Percentiles rank a stretch among this genome's conserved stretches.
phyloP scores from a whole-genome alignment of 2,329 filamentous ascomycete genomes.

The Madurella mycetomatis region DNA sequence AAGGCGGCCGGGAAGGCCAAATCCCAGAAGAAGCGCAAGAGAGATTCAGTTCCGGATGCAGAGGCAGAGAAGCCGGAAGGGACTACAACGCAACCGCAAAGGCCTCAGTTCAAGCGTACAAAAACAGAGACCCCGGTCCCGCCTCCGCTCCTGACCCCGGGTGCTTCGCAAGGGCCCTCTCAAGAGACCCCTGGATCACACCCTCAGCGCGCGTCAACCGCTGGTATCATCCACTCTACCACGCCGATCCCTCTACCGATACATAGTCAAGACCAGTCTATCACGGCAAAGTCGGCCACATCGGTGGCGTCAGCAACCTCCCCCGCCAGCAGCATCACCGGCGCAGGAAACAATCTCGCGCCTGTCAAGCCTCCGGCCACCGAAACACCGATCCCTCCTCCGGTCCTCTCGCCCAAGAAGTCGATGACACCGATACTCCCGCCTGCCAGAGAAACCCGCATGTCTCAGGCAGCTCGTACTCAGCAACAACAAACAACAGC shows the following conservation, averaged over 20 bases:
- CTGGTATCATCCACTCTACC: slow-evolving; percentile 27
- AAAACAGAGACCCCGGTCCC: slow-evolving; percentile 39
- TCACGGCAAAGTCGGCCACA: slow-evolving; percentile 24
- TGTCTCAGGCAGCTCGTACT: slow-evolving; percentile 27
- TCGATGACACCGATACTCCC: slow-evolving; percentile 34
- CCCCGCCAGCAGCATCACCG: slow-evolving; percentile 24
- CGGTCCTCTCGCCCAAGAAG: slow-evolving; percentile 30
- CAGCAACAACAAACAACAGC: slow-evolving; percentile 23
- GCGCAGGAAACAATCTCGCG: slow-evolving; percentile 23
- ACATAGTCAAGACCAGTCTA: slow-evolving; percentile 29
- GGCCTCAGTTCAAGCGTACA: slow-evolving; percentile 31
- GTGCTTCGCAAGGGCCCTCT: slow-evolving; percentile 19
- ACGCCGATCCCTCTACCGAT: slow-evolving; percentile 34
- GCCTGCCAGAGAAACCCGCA: slow-evolving; percentile 32
- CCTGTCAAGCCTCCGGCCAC: slow-evolving; percentile 28
- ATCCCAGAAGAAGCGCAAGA: slow-evolving; percentile 32
- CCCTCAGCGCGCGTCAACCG: slow-evolving; percentile 12
- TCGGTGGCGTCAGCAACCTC: slow-evolving; percentile 25
- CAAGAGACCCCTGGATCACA: slow-evolving; percentile 24
- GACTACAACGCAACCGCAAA: slow-evolving; percentile 18
- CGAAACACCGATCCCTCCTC: slow-evolving; percentile 30
- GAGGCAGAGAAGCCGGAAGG: slow-evolving; percentile 29
- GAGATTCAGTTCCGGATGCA: slow-evolving; percentile 30
- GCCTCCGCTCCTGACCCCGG: slow-evolving; percentile 29
- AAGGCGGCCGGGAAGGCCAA: slow-evolving; percentile 23